Conservation (phyloP, 306 rosid species). For the Sicyos edulis region DNA sequence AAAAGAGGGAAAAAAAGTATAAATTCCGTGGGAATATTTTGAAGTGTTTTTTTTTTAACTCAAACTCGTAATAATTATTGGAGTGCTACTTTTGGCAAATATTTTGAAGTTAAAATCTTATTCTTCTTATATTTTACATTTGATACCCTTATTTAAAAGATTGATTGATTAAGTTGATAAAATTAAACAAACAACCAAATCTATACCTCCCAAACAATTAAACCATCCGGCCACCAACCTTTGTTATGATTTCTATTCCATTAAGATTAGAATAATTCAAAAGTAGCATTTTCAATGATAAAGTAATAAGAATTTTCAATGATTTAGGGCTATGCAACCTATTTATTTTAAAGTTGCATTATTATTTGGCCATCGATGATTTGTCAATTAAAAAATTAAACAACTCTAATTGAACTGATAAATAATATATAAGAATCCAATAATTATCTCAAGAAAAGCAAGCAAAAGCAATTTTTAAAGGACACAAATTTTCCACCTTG, state of each 20-base stretch:
- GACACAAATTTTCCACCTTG: background rate
- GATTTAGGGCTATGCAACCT: conserved; percentile 1
- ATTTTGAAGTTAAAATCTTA: background rate
- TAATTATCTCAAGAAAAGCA: background rate
- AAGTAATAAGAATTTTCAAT: no score
- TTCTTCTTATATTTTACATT: background rate
- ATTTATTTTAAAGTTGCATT: background rate
- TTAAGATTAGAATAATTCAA: background rate
- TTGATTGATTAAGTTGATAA: background rate
- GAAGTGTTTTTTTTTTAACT: no score
- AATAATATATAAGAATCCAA: background rate
- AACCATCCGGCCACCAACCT: no score
- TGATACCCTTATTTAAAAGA: background rate
- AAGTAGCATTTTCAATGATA: no score
- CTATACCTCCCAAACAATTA: no score
- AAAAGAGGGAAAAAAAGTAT: background rate
- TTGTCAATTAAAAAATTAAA: background rate
- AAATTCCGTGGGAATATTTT: background rate
- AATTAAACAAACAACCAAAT: background rate
- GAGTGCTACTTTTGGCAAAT: no score
- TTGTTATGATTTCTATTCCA: no score
- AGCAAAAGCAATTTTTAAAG: no score
- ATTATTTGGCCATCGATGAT: background rate
- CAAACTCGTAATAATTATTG: no score
- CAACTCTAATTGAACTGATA: background rate